phyloP scores from a whole-genome alignment of 2,329 filamentous ascomycete genomes.

The Drechslerella dactyloides region DNA sequence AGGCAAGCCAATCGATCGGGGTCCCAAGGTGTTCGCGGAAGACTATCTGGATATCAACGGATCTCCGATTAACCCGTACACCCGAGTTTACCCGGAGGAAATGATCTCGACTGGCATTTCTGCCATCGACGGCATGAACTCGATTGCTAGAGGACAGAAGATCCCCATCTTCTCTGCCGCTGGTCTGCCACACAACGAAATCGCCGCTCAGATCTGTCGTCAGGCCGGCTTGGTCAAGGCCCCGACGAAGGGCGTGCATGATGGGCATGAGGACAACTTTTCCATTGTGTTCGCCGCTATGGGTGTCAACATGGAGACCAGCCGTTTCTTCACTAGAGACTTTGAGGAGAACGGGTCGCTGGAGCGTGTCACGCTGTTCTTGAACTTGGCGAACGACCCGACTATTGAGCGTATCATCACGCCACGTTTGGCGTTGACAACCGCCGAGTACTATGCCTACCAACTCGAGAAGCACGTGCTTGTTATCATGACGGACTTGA shows the following conservation, averaged over 20 bases:
- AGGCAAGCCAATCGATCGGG: conserved; percentile 97
- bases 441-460: conserved; percentile 99
- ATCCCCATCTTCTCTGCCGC: conserved; percentile 99
- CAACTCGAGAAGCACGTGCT: conserved; percentile 99
- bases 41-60: conserved; percentile 99
- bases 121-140: conserved; percentile 64
- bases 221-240: conserved; percentile 87
- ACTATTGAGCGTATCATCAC: conserved; percentile 99
- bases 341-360: conserved; percentile 99
- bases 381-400: conserved; percentile 96
- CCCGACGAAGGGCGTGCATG: conserved; percentile 93
- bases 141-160: conserved; percentile 96
- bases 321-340: conserved; percentile 96
- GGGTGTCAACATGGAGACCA: conserved; percentile 99
- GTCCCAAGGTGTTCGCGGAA: conserved; percentile 95
- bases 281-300: conserved; percentile 99
- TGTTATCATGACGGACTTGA: conserved; percentile 96
- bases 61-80: conserved; percentile 97
- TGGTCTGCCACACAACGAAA: conserved; percentile 99
- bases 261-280: conserved; percentile 98
- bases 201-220: conserved; percentile 97
- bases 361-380: conserved; percentile 95
- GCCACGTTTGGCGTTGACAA: conserved; percentile 94
- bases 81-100: conserved; percentile 97
- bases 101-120: conserved; percentile 99